phyloP scores from a whole-genome alignment of 305 asterid genomes.

The Fraxinus sp. region DNA sequence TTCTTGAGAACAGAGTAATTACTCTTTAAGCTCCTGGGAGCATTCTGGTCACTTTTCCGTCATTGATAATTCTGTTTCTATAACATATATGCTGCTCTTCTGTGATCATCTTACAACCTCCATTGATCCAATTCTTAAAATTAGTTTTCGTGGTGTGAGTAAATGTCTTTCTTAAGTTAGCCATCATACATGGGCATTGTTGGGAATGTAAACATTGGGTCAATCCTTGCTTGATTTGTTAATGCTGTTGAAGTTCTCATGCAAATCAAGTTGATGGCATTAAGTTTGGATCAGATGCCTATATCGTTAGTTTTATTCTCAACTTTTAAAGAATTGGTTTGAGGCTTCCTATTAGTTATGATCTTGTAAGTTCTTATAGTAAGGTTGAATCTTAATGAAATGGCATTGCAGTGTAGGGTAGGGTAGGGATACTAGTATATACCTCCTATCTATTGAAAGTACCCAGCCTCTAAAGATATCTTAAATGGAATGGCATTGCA shows the following conservation, averaged over 20 bases:
- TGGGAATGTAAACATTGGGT: neutral
- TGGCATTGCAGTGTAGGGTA: neutral
- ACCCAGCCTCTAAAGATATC: neutral
- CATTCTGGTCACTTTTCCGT: neutral
- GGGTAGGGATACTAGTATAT: neutral
- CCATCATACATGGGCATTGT: neutral
- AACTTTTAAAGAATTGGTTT: neutral
- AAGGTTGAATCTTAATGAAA: neutral
- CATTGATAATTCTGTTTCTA: neutral
- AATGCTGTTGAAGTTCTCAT: neutral
- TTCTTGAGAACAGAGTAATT: neutral
- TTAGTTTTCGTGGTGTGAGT: neutral
- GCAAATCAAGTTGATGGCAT: constrained; percentile 20
- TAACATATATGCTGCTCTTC: neutral
- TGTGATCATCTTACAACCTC: neutral
- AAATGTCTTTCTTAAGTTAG: neutral
- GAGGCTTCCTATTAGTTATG: neutral
- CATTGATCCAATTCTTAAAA: neutral
- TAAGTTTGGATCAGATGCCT: neutral
- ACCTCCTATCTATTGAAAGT: neutral
- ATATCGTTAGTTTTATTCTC: neutral
- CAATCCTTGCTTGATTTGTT: constrained; percentile 3
- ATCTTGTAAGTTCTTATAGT: neutral
- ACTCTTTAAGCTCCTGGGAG: neutral
- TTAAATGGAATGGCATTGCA: neutral